A percentile compares a stretch with the other conserved stretches of the same genome.
Conservation (phyloP, 2,329 filamentous ascomycete genomes). For the Scedosporium boydii region DNA sequence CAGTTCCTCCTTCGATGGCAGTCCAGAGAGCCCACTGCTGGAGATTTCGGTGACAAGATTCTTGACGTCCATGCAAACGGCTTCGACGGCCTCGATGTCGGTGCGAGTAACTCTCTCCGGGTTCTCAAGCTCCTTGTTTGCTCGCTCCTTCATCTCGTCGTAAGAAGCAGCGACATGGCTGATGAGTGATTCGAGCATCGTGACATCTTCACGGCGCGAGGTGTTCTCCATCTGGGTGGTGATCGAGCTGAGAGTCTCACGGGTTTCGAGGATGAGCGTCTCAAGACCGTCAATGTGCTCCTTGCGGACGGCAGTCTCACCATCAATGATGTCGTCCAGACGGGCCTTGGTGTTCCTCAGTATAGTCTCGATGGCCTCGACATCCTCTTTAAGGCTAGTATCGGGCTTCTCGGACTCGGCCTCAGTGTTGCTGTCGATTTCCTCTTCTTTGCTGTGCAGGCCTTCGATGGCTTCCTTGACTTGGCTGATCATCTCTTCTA, state of each 20-base stretch:
- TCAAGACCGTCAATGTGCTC: conserved; percentile 60
- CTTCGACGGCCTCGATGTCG: conserved; percentile 72
- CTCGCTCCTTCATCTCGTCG: conserved; percentile 60
- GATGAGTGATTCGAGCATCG: conserved; percentile 65
- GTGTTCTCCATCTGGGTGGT: conserved; percentile 58
- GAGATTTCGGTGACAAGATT: conserved; percentile 63
- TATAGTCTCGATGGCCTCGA: conserved; percentile 82
- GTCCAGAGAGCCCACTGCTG: conserved; percentile 57
- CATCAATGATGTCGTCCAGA: conserved; percentile 69
- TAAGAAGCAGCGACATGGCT: conserved; percentile 67
- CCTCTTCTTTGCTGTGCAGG: conserved; percentile 25
- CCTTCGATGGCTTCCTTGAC: conserved; percentile 40
- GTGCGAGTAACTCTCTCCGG: conserved; percentile 66
- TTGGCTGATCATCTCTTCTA: conserved; percentile 40
- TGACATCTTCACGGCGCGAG: conserved; percentile 70
- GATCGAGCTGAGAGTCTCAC: conserved; percentile 60
- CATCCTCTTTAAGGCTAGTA: conserved; percentile 59
- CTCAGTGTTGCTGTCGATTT: conserved; percentile 13
- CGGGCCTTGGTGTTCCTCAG: conserved; percentile 82
- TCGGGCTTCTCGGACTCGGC: conserved; percentile 17
- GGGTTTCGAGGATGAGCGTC: conserved; percentile 58
- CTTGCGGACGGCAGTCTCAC: conserved; percentile 59
- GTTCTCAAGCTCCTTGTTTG: conserved; percentile 43
- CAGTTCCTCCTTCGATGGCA: conserved; percentile 73
- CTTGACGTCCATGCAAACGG: conserved; percentile 80